Base-by-base conservation (phyloP, 768 basidiomycete genomes). In the Termitomyces sp. region DNA sequence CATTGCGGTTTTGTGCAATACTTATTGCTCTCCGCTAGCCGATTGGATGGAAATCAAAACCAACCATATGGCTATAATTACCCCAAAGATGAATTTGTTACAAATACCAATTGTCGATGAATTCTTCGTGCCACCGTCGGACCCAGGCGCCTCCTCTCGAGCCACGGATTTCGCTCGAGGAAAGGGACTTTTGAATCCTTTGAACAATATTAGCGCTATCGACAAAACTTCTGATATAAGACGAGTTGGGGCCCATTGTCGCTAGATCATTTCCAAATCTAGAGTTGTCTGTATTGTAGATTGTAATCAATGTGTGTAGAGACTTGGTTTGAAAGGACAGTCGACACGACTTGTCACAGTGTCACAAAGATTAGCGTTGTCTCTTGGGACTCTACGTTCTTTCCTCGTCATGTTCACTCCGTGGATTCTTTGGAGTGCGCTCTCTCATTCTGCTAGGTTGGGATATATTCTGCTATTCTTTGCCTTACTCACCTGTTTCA, bases 1-100 rank as follows among this genome's bases (percentile, higher is more conserved):
- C 6, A 28, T 28, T 14, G 5, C 3, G 28, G n/a, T 4, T 22
- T n/a, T 26, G 2, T 4, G n/a, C 38, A 8, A 52, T 18, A 11
- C 28, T 52, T 20, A 52, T 52, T 30, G 40, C 30, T 61, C 62
- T 33, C 20, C 24, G 38, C 43, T 62, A 86, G 92, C 93, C 52
- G 97, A 99, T 70, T 99, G 97, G 97, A 95, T 98, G 88, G 97
- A 98, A 71, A 95, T 99, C 66, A 90, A 89, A 69, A 96, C 93
- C 13, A 98, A 99, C 70, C 87, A 92, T 62, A 90, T 98, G 88
- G 87, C 94, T 24, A 86, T 97, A 50, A 90, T 98, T 63, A 98
- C 96, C 0, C 91, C 92, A 40, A 94, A 93, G 78, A 94, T 96
- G 84, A 98, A 98, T 68, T 71, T 97, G 26, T 76, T 98, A 20